Conservation (phyloP, 352 stramenopile genomes). For the Vaucheria bursata region DNA sequence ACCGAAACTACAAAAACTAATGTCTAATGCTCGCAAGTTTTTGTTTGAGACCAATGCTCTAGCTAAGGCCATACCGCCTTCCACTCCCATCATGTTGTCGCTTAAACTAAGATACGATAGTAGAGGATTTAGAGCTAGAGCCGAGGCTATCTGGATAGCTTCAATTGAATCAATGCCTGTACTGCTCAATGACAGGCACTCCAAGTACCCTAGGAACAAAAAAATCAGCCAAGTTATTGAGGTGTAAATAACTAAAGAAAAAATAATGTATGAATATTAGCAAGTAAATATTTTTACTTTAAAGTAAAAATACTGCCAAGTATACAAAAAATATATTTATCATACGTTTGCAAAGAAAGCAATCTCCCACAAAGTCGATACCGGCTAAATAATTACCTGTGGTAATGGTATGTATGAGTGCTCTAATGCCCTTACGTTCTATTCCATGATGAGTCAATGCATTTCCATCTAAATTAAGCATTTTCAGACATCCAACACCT, state of each 20-base stretch:
- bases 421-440: background rate
- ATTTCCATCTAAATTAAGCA: constrained; percentile 11
- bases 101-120: background rate
- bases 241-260: no score
- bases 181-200: constrained; percentile 6
- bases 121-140: background rate
- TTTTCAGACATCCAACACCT: background rate
- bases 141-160: background rate
- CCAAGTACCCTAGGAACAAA: background rate
- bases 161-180: constrained; percentile 4
- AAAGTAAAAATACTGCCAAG: no score
- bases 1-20: constrained; percentile 13
- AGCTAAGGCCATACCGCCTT: background rate
- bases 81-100: background rate
- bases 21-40: background rate
- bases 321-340: no score
- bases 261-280: no score
- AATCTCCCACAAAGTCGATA: no score
- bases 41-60: background rate
- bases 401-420: background rate
- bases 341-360: no score
- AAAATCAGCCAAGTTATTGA: background rate
- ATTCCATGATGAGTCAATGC: constrained; percentile 6
- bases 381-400: no score
- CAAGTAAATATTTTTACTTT: no score